Conservation (phyloP, 352 stramenopile species). For the Pythium aphanidermatum region DNA sequence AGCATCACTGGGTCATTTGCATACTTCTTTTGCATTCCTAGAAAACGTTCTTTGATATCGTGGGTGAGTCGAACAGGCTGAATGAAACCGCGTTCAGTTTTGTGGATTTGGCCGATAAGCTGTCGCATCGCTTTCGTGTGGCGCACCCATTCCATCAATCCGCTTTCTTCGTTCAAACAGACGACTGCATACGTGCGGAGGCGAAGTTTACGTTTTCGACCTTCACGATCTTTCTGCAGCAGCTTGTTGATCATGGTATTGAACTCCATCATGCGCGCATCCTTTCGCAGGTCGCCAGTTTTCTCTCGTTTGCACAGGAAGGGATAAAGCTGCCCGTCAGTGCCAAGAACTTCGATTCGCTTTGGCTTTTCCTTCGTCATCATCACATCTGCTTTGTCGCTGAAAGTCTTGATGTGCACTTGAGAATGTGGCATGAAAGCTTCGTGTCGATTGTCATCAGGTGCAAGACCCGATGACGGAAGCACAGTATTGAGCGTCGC, state of each 20-base stretch:
- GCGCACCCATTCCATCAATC: constrained; percentile 99
- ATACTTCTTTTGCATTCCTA: constrained; percentile 88
- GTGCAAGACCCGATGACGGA: constrained; percentile 53
- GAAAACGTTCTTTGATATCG: constrained; percentile 80
- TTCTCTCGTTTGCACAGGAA: constrained; percentile 97
- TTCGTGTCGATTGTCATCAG: constrained; percentile 37
- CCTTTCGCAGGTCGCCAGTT: constrained; percentile 98
- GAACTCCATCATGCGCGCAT: constrained; percentile 99
- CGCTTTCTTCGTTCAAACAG: constrained; percentile 99
- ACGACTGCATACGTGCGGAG: constrained; percentile 98
- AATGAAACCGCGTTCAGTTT: constrained; percentile 82
- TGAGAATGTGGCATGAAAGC: constrained; percentile 64
- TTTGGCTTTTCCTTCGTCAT: constrained; percentile 99
- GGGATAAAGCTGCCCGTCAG: constrained; percentile 67
- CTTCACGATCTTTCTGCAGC: constrained; percentile 89
- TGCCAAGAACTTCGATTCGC: constrained; percentile 89
- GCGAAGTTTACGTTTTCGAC: constrained; percentile 87
- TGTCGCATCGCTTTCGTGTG: constrained; percentile 94
- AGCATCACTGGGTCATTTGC: constrained; percentile 74
- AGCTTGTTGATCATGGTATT: constrained; percentile 99
- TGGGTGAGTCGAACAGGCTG: constrained; percentile 67
- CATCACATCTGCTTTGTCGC: constrained; percentile 94
- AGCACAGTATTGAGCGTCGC: constrained; percentile 67
- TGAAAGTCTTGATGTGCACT: constrained; percentile 86
- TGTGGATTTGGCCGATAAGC: constrained; percentile 83